Evolutionary conservation across 169 alveolate genomes (phyloP).

Genomic region (Plasmodium cynomolgi): DNA sequence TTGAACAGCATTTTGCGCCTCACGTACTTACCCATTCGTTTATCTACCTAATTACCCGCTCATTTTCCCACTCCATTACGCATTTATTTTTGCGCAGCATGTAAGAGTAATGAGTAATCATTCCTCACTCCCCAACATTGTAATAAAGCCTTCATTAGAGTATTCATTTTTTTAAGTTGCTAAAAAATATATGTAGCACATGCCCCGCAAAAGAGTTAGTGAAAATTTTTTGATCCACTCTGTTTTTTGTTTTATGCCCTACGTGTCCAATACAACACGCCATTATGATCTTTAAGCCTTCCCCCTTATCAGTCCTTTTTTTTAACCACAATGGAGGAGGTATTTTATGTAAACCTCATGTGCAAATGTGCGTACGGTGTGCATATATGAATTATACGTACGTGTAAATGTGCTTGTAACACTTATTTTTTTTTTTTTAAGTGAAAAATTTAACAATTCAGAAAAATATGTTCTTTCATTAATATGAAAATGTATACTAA

Average conservation of each 20-base stretch:
- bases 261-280: not conserved
- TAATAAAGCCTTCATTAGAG: slow-evolving; percentile 5
- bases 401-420: slow-evolving; percentile 15
- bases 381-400: slow-evolving; percentile 1
- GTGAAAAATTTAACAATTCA: slow-evolving; percentile 49
- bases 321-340: not conserved
- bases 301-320: not conserved
- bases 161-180: slow-evolving; percentile 14
- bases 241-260: slow-evolving; percentile 17
- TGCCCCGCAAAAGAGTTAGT: slow-evolving; percentile 5
- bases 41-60: not conserved
- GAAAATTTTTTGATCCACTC: not conserved
- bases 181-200: not conserved
- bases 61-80: not conserved
- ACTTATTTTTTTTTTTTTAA: slow-evolving; percentile 24
- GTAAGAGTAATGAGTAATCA: not conserved
- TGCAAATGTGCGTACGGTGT: not conserved
- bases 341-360: not conserved
- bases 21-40: not conserved
- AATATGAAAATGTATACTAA: slow-evolving; percentile 4
- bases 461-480: not conserved
- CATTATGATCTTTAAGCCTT: not conserved
- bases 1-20: slow-evolving; percentile 16
- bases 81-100: slow-evolving; percentile 4
- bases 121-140: slow-evolving; percentile 1